Percentiles rank a stretch among this genome's conserved stretches.
phyloP scores from a whole-genome alignment of 306 rosid genomes.

The Rubus idaeus region DNA sequence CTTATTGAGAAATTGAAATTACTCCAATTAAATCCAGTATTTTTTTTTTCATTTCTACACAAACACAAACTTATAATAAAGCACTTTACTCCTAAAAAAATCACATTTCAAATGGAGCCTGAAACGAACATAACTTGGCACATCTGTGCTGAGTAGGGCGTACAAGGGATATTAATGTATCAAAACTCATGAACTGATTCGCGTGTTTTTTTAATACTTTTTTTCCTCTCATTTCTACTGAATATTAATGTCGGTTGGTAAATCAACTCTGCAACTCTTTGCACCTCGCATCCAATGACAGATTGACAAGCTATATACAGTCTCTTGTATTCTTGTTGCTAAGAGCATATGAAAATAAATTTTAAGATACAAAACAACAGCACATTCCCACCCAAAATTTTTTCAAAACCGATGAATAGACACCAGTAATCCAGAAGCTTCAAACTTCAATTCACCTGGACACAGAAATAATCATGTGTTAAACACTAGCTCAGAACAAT shows the following conservation, averaged over 20 bases:
- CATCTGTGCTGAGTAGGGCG: background rate
- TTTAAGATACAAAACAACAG: conserved; percentile 27
- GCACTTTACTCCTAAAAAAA: background rate
- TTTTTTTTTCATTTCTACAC: no score
- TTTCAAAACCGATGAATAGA: conserved; percentile 22
- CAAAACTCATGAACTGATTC: background rate
- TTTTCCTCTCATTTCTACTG: conserved; percentile 1
- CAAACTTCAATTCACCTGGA: conserved; percentile 53
- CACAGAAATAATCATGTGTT: conserved; percentile 11
- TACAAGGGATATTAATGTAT: background rate
- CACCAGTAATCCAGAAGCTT: conserved; percentile 41
- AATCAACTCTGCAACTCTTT: conserved; percentile 42
- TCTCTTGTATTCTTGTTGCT: conserved; percentile 40
- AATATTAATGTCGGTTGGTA: conserved; percentile 17
- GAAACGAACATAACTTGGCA: background rate
- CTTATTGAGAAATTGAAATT: background rate
- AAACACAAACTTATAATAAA: background rate
- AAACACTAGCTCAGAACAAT: conserved; percentile 6
- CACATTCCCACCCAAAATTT: conserved; percentile 36
- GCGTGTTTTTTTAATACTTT: background rate
- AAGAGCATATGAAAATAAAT: conserved; percentile 49
- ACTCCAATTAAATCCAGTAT: background rate
- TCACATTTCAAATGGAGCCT: background rate
- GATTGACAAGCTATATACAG: conserved; percentile 64
- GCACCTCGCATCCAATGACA: conserved; percentile 29